Evolutionary conservation across 257 asterid species (phyloP), one percentile per base, ranked within the genome.

Genomic region (Linderniella brevidens): DNA sequence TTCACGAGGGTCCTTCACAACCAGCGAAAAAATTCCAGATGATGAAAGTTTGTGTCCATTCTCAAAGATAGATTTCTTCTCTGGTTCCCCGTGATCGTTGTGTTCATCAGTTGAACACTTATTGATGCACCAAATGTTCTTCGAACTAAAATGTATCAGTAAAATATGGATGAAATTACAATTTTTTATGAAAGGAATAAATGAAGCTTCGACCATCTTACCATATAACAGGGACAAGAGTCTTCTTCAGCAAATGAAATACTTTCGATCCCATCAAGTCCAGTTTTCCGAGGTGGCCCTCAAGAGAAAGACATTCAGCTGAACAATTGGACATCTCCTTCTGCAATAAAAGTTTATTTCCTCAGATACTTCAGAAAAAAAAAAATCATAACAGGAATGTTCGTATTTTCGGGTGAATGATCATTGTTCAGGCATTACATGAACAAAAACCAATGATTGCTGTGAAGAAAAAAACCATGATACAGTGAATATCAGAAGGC

Each of bases 221-320:
- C 98, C 80, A 49, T 51, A 43, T 56, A 56, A 51, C 56, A 76
- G 85, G 94, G 41, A 57, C 61, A 65, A 88, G 57, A 19, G 76
- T 64, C 71, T 74, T 88, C 65, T 69, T 70, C 57, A 86, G 75
- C 74, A 86, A 77, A 40, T 74, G 68, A 69, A 61, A 65, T 59
- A 80, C 69, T 59, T 61, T 65, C 17, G 74, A 62, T 58, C 95
- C 95, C n/a, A 78, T 56, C 62, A 88, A 56, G 63, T 88, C 95
- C 59, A 88, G 41, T 60, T 66, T 79, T 36, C 73, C 94, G 36
- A 88, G 92, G 59, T 75, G 79, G 13, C 79, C 82, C 68, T 68
- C 87, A 39, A 76, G 92, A 58, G 96, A 76, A 57, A 64, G 49
- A 57, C 93, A 84, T 35, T 44, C 63, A 55, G 66, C 68, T 45